A percentile compares a stretch with the other conserved stretches of the same genome.
Evolutionary conservation across 345 rosid species (phyloP).

Genomic region (Mangifera indica): DNA sequence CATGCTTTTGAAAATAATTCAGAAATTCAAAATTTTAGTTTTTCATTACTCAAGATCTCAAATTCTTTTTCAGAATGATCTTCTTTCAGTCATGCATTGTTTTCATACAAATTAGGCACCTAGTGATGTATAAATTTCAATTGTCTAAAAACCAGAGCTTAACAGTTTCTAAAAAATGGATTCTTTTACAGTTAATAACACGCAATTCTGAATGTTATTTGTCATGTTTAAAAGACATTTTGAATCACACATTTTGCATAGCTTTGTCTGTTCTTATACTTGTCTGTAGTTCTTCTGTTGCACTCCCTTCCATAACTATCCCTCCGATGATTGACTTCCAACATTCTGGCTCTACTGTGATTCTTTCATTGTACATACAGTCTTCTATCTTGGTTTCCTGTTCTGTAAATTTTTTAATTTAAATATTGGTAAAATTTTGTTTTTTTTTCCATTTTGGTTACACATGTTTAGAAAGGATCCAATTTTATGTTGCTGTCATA

Average conservation of each 20-base stretch:
- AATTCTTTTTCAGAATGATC: not conserved
- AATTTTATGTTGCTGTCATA: not conserved
- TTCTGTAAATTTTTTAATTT: not conserved
- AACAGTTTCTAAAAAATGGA: not conserved
- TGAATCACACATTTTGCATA: not conserved
- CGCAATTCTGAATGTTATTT: not conserved
- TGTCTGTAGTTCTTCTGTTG: not conserved
- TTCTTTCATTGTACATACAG: not conserved
- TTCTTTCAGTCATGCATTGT: not conserved
- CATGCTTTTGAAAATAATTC: not conserved
- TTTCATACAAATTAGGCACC: not conserved
- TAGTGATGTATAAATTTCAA: not conserved
- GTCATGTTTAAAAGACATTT: not conserved
- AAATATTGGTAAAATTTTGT: not conserved
- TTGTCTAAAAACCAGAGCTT: not conserved
- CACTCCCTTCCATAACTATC: not conserved
- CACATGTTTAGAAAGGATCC: not conserved
- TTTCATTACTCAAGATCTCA: not conserved
- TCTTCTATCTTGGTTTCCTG: not conserved
- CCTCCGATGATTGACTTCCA: too few species aligned
- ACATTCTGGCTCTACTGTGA: not conserved
- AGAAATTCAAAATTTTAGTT: not conserved
- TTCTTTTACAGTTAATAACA: not conserved
- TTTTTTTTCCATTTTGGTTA: too few species aligned
- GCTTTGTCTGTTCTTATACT: not conserved